Conservation (phyloP, 2,329 filamentous ascomycete genomes). For the Trichophyton verrucosum region DNA sequence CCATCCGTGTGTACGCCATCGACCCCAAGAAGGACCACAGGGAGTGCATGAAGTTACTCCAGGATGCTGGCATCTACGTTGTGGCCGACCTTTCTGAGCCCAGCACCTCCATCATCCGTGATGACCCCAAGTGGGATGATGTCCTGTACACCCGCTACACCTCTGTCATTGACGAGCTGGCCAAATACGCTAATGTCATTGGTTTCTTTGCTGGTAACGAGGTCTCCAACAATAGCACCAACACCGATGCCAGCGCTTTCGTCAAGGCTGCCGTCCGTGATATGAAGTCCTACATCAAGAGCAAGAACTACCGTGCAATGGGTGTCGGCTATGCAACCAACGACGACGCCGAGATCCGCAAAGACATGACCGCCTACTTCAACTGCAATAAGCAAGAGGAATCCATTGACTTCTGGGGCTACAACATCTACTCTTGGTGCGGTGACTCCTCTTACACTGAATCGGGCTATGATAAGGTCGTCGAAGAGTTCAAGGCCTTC, state of each 20-base stretch:
- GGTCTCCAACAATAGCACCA: constrained; percentile 78
- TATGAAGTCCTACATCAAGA: constrained; percentile 84
- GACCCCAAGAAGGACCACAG: constrained; percentile 67
- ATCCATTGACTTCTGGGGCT: constrained; percentile 94
- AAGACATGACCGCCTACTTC: constrained; percentile 79
- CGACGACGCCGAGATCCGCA: constrained; percentile 74
- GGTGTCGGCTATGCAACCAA: constrained; percentile 94
- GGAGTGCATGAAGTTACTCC: constrained; percentile 71
- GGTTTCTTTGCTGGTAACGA: constrained; percentile 99
- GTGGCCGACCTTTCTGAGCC: constrained; percentile 84
- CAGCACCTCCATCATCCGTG: constrained; percentile 68
- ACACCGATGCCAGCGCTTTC: constrained; percentile 80
- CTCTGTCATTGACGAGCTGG: constrained; percentile 65
- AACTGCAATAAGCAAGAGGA: constrained; percentile 55
- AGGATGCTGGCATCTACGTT: constrained; percentile 84
- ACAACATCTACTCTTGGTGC: constrained; percentile 99
- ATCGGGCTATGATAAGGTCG: constrained; percentile 73
- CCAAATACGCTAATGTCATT: constrained; percentile 77
- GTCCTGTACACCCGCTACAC: constrained; percentile 71
- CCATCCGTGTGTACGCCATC: constrained; percentile 89
- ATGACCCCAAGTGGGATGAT: constrained; percentile 65
- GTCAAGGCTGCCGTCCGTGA: constrained; percentile 97
- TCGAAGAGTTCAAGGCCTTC: constrained; percentile 76
- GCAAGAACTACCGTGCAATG: constrained; percentile 61
- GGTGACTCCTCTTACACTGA: constrained; percentile 62